Conservation (phyloP, 495 filamentous ascomycete species). For the Trichoderma virens region DNA sequence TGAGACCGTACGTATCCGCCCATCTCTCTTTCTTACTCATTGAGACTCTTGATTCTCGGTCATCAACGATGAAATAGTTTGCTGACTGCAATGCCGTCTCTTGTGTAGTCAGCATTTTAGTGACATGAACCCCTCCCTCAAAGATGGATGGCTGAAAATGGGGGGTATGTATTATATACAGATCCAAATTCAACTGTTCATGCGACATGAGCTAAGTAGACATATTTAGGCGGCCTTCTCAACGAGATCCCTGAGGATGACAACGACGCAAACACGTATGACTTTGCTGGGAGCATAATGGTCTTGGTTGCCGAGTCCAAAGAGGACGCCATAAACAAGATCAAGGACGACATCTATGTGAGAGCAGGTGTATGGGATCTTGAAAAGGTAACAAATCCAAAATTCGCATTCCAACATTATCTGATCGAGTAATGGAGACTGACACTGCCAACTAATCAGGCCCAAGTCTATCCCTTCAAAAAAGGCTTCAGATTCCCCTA, state of each 20-base stretch:
- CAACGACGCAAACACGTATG: slow-evolving; percentile 44
- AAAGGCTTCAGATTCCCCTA: not conserved
- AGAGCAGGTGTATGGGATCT: slow-evolving; percentile 74
- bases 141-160: slow-evolving; percentile 42
- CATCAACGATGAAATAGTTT: not conserved
- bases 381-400: slow-evolving; percentile 49
- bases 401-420: not conserved
- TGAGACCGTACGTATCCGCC: slow-evolving; percentile 53
- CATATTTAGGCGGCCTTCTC: slow-evolving; percentile 55
- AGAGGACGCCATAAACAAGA: slow-evolving; percentile 57
- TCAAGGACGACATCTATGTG: slow-evolving; percentile 68
- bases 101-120: slow-evolving; percentile 48
- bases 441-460: not conserved
- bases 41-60: no score
- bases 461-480: not conserved
- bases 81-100: not conserved
- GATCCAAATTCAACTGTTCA: not conserved
- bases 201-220: not conserved
- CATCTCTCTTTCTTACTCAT: no score
- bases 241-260: slow-evolving; percentile 57
- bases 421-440: not conserved
- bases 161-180: slow-evolving; percentile 40
- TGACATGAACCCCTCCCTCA: slow-evolving; percentile 34
- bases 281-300: slow-evolving; percentile 64
- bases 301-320: slow-evolving; percentile 53